Evolutionary conservation across 2,329 filamentous ascomycete genomes (phyloP).

Genomic region (Colletotrichum cordylinicola): DNA sequence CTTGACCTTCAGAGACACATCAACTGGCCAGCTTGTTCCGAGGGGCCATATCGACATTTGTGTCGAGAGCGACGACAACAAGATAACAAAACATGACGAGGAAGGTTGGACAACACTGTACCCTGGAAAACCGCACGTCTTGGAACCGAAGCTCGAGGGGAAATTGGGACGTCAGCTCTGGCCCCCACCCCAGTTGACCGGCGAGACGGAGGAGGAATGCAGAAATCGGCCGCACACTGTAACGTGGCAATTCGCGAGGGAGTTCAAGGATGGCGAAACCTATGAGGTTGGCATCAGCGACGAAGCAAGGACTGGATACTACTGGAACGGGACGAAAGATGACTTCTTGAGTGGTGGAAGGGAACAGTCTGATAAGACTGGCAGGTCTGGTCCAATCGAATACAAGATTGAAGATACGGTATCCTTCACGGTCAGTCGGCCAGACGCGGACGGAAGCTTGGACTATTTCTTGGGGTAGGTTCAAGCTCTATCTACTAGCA

Average conservation of each 20-base stretch:
- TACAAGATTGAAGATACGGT: not conserved
- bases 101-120: not conserved
- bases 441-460: not conserved
- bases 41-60: not conserved
- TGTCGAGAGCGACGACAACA: fast-evolving
- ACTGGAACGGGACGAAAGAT: not conserved
- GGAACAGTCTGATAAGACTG: not conserved
- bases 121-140: not conserved
- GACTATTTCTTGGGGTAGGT: not conserved
- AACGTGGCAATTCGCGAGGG: not conserved
- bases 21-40: not conserved
- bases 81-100: fast-evolving
- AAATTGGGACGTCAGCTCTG: fast-evolving
- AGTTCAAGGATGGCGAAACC: not conserved
- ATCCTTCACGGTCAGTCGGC: not conserved
- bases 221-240: not conserved
- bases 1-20: not conserved
- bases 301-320: fast-evolving
- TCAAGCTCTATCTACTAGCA: not conserved
- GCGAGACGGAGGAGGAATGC: not conserved
- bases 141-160: not conserved
- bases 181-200: not conserved
- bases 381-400: not conserved
- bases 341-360: not conserved
- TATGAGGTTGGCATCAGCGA: not conserved